These are phyloP conservation scores for Scheffersomyces quercinus DNA, from an alignment of 1,139 yeast species.

Conservation along the genomic window DNA sequence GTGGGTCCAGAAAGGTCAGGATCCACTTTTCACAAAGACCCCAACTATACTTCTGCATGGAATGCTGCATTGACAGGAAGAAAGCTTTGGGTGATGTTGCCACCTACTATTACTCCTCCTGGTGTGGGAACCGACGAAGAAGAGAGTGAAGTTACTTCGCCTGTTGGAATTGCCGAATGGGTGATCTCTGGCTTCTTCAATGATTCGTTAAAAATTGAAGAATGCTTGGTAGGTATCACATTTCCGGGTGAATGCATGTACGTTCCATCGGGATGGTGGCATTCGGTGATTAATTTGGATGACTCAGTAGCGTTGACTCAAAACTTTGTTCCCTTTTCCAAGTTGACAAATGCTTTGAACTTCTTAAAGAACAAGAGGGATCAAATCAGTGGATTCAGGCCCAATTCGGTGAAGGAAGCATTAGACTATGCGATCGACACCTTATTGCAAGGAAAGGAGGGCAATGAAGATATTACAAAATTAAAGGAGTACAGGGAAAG, in stretches of 20 bases:
- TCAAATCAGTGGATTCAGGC: constrained; percentile 80
- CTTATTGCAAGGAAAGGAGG: constrained; percentile 21
- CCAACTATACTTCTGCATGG: constrained; percentile 91
- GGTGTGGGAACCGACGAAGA: constrained; percentile 78
- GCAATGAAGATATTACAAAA: constrained; percentile 18
- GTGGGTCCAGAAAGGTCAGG: constrained; percentile 82
- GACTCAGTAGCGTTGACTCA: constrained; percentile 83
- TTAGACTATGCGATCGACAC: constrained; percentile 27
- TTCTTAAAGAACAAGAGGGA: constrained; percentile 67
- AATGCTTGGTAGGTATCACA: constrained; percentile 69
- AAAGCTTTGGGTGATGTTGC: constrained; percentile 88
- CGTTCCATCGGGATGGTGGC: constrained; percentile 98
- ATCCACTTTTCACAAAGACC: constrained; percentile 90
- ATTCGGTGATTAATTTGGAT: constrained; percentile 78
- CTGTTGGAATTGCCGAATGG: constrained; percentile 91
- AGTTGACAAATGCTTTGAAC: constrained; percentile 58
- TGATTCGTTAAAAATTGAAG: constrained; percentile 49
- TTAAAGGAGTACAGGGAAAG: constrained; percentile 19
- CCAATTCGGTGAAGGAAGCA: constrained; percentile 47
- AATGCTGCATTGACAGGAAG: constrained; percentile 73
- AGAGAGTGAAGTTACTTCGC: constrained; percentile 90
- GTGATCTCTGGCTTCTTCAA: constrained; percentile 77
- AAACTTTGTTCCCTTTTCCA: constrained; percentile 73
- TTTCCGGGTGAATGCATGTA: constrained; percentile 83
- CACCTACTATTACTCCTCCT: constrained; percentile 76